Evolutionary conservation across 2,329 filamentous ascomycete species (phyloP), one percentile per base, ranked within the genome.

Genomic region (Fusarium phyllophilum): DNA sequence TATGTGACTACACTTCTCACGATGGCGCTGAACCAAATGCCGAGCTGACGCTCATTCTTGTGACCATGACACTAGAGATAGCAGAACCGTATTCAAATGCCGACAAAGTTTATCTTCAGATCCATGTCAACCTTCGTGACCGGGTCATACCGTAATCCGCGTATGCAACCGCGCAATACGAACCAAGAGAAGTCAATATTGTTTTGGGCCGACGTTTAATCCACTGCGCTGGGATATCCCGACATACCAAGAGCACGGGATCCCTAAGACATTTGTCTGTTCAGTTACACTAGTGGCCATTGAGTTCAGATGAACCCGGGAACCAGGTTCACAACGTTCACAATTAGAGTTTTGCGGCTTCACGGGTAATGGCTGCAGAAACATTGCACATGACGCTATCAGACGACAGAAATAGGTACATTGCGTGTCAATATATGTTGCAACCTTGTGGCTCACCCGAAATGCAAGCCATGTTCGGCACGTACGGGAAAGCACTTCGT

Each of bases 321-420:
- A 15, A 44, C 46, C 31, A 48, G 36, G 64, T 33, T 26, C 18
- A 33, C 36, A n/a, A 41, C 26, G n/a, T 7, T 39, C 3, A 14
- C 4, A 18, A 48, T 62, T 70, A 55, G 22, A 70, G 59, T 70
- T 70, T 63, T 17, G 13, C 34, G 41, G 31, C 29, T 59, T 38
- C 36, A 38, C 7, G 12, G 33, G 42, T 44, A n/a, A 48, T 24
- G 63, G 63, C n/a, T 66, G 63, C 33, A 26, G n/a, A 34, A 22
- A 22, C 2, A 41, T 18, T 24, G n/a, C 66, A 66, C 45, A 45
- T 70, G 67, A 66, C 59, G 36, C 24, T 33, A 45, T 49, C 59
- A 41, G 36, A 10, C 6, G 22, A 39, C 31, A 38, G 36, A 38
- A 52, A 54, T 29, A 38, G n/a, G 18, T 34, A 24, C 11, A 13